Percentiles rank a stretch among this genome's conserved stretches.
phyloP scores from a whole-genome alignment of 192 early-diverging fungal genomes.

The Coemansia sp. region DNA sequence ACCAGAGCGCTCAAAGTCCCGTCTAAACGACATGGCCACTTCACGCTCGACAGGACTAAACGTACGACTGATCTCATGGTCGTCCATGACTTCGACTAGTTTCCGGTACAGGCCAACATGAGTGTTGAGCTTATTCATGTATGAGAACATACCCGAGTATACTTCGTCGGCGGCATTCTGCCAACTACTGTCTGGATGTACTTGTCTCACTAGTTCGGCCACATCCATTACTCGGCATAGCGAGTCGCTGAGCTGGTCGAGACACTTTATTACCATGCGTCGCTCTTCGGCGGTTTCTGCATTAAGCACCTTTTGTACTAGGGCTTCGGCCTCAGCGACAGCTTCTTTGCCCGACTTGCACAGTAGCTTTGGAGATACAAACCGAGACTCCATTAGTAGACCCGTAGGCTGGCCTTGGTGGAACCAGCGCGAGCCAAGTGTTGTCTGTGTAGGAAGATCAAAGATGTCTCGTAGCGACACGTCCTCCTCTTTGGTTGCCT shows the following conservation, averaged over 20 bases:
- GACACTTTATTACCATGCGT: conserved; percentile 76
- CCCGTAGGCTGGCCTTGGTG: conserved; percentile 47
- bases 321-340: conserved; percentile 34
- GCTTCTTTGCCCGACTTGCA: conserved; percentile 36
- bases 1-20: conserved; percentile 95
- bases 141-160: conserved; percentile 71
- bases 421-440: conserved; percentile 48
- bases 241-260: conserved; percentile 85
- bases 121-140: conserved; percentile 93
- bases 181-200: conserved; percentile 76
- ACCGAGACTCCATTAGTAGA: conserved; percentile 51
- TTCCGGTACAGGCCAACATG: conserved; percentile 81
- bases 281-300: conserved; percentile 54
- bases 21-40: conserved; percentile 77
- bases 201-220: conserved; percentile 88
- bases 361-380: conserved; percentile 47
- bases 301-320: conserved; percentile 26
- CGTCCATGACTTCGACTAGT: conserved; percentile 65
- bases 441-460: conserved; percentile 43
- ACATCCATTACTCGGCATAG: conserved; percentile 91
- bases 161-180: conserved; percentile 75
- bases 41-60: conserved; percentile 69
- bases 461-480: conserved; percentile 41
- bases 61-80: conserved; percentile 52
- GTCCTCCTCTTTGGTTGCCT: conserved; percentile 32